These are phyloP conservation scores for Anacardium occidentale DNA, from an alignment of 345 rosid genomes.

Conservation along the genomic window DNA sequence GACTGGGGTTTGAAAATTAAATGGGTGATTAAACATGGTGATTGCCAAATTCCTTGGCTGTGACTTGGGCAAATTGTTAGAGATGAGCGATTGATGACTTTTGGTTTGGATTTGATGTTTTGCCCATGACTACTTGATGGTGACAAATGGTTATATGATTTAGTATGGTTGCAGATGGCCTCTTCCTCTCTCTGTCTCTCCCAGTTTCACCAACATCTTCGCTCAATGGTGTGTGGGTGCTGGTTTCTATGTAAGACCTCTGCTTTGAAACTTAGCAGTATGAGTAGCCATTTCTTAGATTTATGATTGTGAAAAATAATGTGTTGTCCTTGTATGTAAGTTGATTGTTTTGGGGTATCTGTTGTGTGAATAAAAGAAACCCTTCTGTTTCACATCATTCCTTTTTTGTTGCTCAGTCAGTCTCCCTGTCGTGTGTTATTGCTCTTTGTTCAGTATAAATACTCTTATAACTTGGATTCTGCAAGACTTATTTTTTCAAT, in stretches of 20 bases:
- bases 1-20: constrained; percentile 3
- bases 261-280: constrained; percentile 31
- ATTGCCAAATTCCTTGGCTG: background rate
- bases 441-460: constrained; percentile 6
- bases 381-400: constrained; percentile 25
- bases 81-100: background rate
- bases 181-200: constrained; percentile 17
- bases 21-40: background rate
- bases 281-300: constrained; percentile 40
- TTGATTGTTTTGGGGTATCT: constrained; percentile 39
- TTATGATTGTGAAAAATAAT: constrained; percentile 42
- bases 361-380: constrained; percentile 50
- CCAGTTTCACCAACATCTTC: constrained; percentile 22
- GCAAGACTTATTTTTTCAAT: background rate
- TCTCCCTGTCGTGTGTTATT: background rate
- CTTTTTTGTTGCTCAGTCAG: background rate
- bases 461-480: background rate
- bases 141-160: background rate
- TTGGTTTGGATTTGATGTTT: background rate
- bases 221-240: constrained; percentile 30
- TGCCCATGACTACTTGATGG: constrained; percentile 4
- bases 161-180: constrained; percentile 8
- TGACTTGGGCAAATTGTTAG: constrained; percentile 10
- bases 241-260: constrained; percentile 37
- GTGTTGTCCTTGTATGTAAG: constrained; percentile 39